Evolutionary conservation across 1,139 yeast genomes (phyloP).

Genomic region (Diutina neorugosa): DNA sequence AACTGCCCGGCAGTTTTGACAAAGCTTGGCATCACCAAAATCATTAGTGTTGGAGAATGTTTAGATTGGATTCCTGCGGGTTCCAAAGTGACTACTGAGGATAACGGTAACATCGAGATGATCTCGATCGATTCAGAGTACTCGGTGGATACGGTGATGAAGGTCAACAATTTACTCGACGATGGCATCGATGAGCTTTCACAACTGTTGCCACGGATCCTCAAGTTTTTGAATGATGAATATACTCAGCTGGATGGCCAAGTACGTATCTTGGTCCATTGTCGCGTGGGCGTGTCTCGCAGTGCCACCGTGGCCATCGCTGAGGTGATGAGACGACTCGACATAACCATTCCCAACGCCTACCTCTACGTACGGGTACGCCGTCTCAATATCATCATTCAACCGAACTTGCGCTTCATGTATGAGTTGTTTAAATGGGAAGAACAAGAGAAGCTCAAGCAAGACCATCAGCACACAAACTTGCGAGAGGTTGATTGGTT

Average conservation of each 20-base stretch:
- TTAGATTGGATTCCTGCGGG: conserved; percentile 45
- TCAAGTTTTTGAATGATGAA: conserved; percentile 24
- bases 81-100: conserved; percentile 14
- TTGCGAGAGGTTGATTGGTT: conserved; percentile 81
- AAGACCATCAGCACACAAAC: conserved; percentile 13
- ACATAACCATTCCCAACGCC: conserved; percentile 27
- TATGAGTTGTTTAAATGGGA: conserved; percentile 40
- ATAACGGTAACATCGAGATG: conserved; percentile 23
- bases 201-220: conserved; percentile 22
- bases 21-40: conserved; percentile 57
- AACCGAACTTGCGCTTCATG: conserved; percentile 37
- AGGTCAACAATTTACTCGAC: conserved; percentile 34
- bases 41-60: conserved; percentile 80
- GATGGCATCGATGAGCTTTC: conserved; percentile 36
- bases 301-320: conserved; percentile 40
- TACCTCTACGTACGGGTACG: conserved; percentile 35
- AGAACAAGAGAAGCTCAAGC: conserved; percentile 14
- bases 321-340: conserved; percentile 31
- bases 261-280: conserved; percentile 30
- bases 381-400: conserved; percentile 34
- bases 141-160: conserved; percentile 25
- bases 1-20: conserved; percentile 51
- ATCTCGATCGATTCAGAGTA: conserved; percentile 6
- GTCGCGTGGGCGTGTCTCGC: conserved; percentile 39
- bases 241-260: conserved; percentile 16